A percentile compares a stretch with the other conserved stretches of the same genome.
These are phyloP conservation scores for Posidonia australis DNA, from an alignment of 106 monocot species.

Conservation along the genomic window DNA sequence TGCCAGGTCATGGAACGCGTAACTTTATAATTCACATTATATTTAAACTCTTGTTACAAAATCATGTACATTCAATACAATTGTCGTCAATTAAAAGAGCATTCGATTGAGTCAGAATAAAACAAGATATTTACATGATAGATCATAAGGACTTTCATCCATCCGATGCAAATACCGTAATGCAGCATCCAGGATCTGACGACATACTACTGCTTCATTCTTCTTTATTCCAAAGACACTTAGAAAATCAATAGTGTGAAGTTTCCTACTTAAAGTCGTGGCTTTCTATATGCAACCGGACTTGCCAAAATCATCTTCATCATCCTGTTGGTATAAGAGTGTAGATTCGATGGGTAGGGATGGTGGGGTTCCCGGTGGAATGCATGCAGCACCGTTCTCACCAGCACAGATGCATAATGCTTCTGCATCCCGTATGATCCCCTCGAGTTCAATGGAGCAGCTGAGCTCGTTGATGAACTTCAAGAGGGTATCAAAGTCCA, in stretches of 20 bases:
- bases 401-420: constrained; percentile 65
- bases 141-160: too few relatives aligned
- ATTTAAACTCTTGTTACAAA: too few relatives aligned
- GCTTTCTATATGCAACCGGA: constrained; percentile 12
- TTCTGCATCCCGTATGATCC: constrained; percentile 60
- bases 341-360: constrained; percentile 52
- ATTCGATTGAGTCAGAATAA: too few relatives aligned
- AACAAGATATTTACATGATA: too few relatives aligned
- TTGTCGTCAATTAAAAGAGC: too few relatives aligned
- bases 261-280: background rate
- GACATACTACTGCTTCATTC: background rate
- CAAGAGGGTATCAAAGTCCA: constrained; percentile 88
- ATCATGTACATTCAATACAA: too few relatives aligned
- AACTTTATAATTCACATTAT: too few relatives aligned
- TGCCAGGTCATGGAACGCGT: too few relatives aligned
- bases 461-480: constrained; percentile 98
- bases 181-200: too few relatives aligned
- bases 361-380: constrained; percentile 91
- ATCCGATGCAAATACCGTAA: too few relatives aligned
- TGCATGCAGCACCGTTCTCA: constrained; percentile 72
- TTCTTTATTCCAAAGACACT: background rate
- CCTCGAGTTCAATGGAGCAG: constrained; percentile 54
- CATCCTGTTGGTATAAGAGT: constrained; percentile 49
- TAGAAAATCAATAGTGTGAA: background rate
- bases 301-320: constrained; percentile 13